Evolutionary conservation across 768 basidiomycete species (phyloP).

Genomic region (Obba rivulosa): DNA sequence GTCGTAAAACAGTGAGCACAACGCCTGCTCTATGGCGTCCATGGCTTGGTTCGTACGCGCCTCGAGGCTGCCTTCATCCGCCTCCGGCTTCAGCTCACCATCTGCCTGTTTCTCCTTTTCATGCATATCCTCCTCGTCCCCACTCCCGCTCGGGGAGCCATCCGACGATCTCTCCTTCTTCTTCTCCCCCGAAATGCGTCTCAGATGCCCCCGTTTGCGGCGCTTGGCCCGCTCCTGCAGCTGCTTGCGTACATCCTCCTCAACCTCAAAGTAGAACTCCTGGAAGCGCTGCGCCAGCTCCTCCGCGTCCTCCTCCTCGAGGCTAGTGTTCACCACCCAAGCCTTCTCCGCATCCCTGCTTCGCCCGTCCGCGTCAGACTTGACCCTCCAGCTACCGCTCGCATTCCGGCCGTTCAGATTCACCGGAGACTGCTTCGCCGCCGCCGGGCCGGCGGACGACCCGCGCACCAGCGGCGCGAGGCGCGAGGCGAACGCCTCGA

Average conservation of each 20-base stretch:
- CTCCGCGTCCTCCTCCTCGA: slow-evolving; percentile 39
- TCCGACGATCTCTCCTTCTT: slow-evolving; percentile 7
- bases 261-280: slow-evolving; percentile 62
- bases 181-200: slow-evolving; percentile 1
- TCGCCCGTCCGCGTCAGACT: slow-evolving; percentile 3
- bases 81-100: slow-evolving; percentile 28
- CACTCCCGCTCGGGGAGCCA: slow-evolving; percentile 10
- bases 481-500: slow-evolving; percentile 47
- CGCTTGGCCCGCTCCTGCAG: slow-evolving; percentile 20
- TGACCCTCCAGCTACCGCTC: slow-evolving; percentile 4
- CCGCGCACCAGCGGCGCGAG: slow-evolving; percentile 54
- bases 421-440: not conserved
- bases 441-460: not conserved
- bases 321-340: slow-evolving; percentile 2
- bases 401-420: slow-evolving; percentile 5
- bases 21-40: slow-evolving; percentile 65
- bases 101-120: slow-evolving; percentile 16
- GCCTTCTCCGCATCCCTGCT: slow-evolving; percentile 6
- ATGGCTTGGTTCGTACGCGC: slow-evolving; percentile 52
- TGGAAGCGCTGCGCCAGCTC: slow-evolving; percentile 56
- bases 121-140: slow-evolving; percentile 8
- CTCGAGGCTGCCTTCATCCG: slow-evolving; percentile 34
- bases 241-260: slow-evolving; percentile 52
- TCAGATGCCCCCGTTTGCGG: slow-evolving; percentile 22
- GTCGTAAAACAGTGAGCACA: slow-evolving; percentile 81